Evolutionary conservation across 805 yeast genomes (phyloP).

Genomic region (Wickerhamomyces rabaulensis): DNA sequence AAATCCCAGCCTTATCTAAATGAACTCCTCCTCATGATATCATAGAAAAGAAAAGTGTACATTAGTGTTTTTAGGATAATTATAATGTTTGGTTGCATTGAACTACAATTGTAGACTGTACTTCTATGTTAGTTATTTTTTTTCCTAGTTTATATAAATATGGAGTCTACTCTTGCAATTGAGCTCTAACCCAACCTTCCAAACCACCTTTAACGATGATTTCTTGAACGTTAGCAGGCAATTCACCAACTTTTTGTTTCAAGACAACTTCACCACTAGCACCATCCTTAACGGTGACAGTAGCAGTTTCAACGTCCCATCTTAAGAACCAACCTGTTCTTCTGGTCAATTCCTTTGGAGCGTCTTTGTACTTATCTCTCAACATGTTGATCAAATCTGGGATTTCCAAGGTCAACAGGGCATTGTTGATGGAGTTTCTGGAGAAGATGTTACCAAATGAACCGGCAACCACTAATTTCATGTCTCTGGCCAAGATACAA

Average conservation of each 20-base stretch:
- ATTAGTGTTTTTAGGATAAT: background rate
- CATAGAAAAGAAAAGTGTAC: background rate
- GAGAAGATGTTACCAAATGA: constrained; percentile 96
- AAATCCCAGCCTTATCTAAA: constrained; percentile 43
- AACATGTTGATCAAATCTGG: constrained; percentile 79
- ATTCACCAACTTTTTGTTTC: constrained; percentile 88
- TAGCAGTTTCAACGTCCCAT: constrained; percentile 89
- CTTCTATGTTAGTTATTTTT: background rate
- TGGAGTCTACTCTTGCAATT: constrained; percentile 33
- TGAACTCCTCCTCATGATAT: background rate
- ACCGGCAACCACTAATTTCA: constrained; percentile 90
- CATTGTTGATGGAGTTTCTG: constrained; percentile 95
- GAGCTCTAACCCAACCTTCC: constrained; percentile 94
- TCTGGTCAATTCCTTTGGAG: constrained; percentile 70
- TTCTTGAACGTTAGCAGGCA: constrained; percentile 93
- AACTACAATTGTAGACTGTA: background rate
- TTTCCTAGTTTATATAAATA: background rate
- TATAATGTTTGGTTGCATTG: background rate
- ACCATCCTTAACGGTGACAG: constrained; percentile 72
- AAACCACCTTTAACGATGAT: constrained; percentile 96
- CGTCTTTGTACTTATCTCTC: constrained; percentile 56
- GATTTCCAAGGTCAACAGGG: constrained; percentile 86
- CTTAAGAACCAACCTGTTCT: constrained; percentile 91
- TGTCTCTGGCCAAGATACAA: constrained; percentile 91
- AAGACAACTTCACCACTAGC: constrained; percentile 50